Evolutionary conservation across 2,329 filamentous ascomycete genomes (phyloP), one percentile per base, ranked within the genome.

Genomic region (Talaromyces atroroseus): DNA sequence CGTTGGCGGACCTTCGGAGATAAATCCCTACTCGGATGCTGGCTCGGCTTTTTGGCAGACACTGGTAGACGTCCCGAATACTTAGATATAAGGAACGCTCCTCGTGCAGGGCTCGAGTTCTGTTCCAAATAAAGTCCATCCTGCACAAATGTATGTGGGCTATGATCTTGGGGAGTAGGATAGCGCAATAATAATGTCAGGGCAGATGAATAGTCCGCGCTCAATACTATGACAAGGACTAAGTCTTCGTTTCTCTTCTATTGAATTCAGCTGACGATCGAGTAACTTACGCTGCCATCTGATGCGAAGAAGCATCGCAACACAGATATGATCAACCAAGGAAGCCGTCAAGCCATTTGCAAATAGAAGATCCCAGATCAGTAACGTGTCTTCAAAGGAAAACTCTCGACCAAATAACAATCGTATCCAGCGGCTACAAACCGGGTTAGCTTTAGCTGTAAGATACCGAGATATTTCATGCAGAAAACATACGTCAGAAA

Each of bases 391-490:
- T 54, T 92, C 84, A 59, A 97, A 95, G 0, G 90, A 84, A 64
- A 96, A 97, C 70, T 99, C 94, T 62, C 94, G 83, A 49, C 92
- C 92, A 67, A 97, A 97, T 0, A 99, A 76, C 1, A 99, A 82
- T 26, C 94, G 85, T 57, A 97, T 88, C 94, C 94, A 99, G 57
- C 94, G 90, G 61, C 89, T 92, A 42, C 5, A 24, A 44, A 49
- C 38, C 59, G 42, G 14, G 49, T 63, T 44, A 66, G 59, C 52
- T 56, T 42, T 23, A 42, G 23, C 3, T 2, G 14, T 1, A 14
- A 34, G 6, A 21, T 7, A 40, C 2, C 3, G 16, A 4, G 3
- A 24, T n/a, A 16, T 29, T 23, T 23, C 7, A 7, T 12, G 23
- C 6, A 48, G 5, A 16, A 42, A 12, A 68, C 82, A 71, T 74